phyloP scores from a whole-genome alignment of 225 moss, liverwort and hornwort species.

The Pseudisothecium myosuroides region DNA sequence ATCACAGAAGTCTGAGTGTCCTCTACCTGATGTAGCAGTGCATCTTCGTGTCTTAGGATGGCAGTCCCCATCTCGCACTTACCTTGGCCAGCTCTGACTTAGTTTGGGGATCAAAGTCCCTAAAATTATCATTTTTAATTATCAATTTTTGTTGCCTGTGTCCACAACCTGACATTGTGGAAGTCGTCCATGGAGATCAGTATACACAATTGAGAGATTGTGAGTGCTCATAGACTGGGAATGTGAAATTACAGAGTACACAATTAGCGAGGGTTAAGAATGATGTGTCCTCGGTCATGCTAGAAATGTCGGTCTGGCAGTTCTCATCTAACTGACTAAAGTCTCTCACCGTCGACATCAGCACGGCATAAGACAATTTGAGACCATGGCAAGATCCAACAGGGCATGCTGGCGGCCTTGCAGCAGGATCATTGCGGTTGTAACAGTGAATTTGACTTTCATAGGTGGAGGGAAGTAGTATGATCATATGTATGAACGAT shows the following conservation, averaged over 20 bases:
- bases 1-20: neutral
- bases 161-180: neutral
- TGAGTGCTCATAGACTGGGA: neutral
- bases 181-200: neutral
- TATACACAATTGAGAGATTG: neutral
- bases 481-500: neutral
- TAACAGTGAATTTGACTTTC: too few species aligned
- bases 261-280: neutral
- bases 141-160: neutral
- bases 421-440: neutral
- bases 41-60: neutral
- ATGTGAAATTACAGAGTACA: neutral
- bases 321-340: neutral
- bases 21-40: neutral
- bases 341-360: neutral
- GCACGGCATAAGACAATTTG: neutral
- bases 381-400: too few species aligned
- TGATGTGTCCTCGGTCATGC: neutral
- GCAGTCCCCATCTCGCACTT: neutral
- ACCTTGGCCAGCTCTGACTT: neutral
- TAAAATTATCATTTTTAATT: neutral
- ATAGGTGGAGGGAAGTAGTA: neutral
- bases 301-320: neutral
- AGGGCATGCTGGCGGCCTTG: neutral
- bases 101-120: neutral